A percentile compares a stretch with the other conserved stretches of the same genome.
Evolutionary conservation across 78 protist species (phyloP).

Genomic region (Cavenderia fasciculata): DNA sequence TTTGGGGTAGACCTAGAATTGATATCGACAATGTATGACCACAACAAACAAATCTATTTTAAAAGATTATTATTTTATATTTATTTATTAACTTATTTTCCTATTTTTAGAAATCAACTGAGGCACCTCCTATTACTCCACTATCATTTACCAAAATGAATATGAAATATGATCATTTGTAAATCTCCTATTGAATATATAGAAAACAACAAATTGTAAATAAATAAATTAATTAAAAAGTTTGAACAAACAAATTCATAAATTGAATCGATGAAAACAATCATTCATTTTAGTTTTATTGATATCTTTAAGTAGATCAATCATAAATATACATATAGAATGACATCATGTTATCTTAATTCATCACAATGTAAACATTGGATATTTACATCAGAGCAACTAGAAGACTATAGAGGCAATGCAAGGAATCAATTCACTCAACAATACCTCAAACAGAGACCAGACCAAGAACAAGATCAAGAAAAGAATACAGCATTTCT

Average conservation of each 20-base stretch:
- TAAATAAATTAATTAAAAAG: not conserved
- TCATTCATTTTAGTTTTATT: not conserved
- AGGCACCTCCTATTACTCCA: conserved; percentile 60
- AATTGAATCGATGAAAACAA: not conserved
- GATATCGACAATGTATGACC: conserved; percentile 22
- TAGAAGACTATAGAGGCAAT: too few species aligned
- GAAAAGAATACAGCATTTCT: too few species aligned
- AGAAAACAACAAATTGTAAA: too few species aligned
- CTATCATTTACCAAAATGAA: conserved; percentile 31
- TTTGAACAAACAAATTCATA: not conserved
- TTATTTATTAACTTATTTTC: not conserved
- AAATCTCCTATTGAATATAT: too few species aligned
- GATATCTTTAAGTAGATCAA: not conserved
- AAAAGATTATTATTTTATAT: not conserved
- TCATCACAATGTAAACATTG: too few species aligned
- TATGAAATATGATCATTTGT: not conserved
- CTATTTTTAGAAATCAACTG: not conserved
- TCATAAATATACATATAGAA: too few species aligned
- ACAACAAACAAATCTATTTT: not conserved
- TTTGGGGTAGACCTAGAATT: conserved; percentile 73
- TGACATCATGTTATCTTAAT: too few species aligned
- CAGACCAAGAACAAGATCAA: too few species aligned
- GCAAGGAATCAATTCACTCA: too few species aligned
- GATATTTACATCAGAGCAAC: too few species aligned
- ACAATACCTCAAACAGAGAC: too few species aligned